These are phyloP conservation scores for Didymosphaeria variabile DNA, from an alignment of 2,329 filamentous ascomycete genomes.

Conservation along the genomic window DNA sequence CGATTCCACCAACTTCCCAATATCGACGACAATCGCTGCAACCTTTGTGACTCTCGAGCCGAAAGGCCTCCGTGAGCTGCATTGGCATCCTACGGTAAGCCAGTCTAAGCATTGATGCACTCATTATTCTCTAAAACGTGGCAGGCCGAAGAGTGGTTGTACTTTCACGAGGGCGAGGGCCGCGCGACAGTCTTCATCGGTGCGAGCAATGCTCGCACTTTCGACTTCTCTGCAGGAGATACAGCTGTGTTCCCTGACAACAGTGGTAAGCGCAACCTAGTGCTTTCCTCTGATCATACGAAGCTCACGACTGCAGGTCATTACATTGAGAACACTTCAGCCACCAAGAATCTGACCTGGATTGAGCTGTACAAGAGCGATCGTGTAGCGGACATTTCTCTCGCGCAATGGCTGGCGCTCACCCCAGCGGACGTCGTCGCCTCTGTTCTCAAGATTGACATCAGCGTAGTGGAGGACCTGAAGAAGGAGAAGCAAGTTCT, in stretches of 20 bases:
- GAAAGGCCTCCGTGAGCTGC: conserved; percentile 69
- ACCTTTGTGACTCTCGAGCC: conserved; percentile 72
- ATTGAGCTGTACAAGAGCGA: conserved; percentile 76
- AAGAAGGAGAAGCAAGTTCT: conserved; percentile 72
- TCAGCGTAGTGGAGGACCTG: conserved; percentile 64
- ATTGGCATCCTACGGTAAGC: conserved; percentile 74
- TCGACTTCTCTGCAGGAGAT: conserved; percentile 73
- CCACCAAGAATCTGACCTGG: conserved; percentile 71
- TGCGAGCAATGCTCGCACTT: conserved; percentile 68
- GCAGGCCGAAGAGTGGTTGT: conserved; percentile 73
- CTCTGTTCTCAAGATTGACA: conserved; percentile 66
- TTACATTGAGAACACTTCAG: conserved; percentile 74
- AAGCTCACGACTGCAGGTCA: conserved; percentile 55
- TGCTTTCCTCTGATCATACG: background rate
- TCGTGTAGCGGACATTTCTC: conserved; percentile 70
- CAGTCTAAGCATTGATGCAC: conserved; percentile 4
- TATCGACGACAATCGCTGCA: conserved; percentile 71
- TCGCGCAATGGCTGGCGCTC: conserved; percentile 75
- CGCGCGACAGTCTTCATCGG: conserved; percentile 73
- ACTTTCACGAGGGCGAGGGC: conserved; percentile 71
- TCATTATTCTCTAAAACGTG: conserved; percentile 12
- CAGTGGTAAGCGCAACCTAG: conserved; percentile 51
- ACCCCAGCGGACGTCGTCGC: conserved; percentile 71
- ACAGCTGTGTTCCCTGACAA: conserved; percentile 75
- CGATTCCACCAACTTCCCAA: conserved; percentile 73